These are phyloP conservation scores for Phoma herbarum DNA, from an alignment of 2,329 filamentous ascomycete species.

Conservation along the genomic window DNA sequence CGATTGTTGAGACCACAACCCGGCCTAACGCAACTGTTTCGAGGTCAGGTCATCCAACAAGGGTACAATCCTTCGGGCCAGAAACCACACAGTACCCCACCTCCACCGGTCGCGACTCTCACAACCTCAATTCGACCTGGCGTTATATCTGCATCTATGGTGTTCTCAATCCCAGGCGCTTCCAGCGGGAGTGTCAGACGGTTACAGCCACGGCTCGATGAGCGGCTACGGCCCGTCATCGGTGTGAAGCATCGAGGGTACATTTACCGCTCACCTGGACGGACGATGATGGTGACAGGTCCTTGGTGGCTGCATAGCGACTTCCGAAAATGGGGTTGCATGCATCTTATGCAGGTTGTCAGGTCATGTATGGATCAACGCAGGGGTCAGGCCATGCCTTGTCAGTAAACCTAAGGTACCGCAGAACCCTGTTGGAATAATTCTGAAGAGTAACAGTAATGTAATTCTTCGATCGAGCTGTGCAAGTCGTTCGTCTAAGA, in stretches of 20 bases:
- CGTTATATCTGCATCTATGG: neutral
- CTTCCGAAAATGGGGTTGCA: conserved; percentile 19
- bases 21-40: neutral
- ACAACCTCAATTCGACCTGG: neutral
- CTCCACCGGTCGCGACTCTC: neutral
- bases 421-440: neutral
- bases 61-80: neutral
- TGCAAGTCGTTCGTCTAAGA: neutral
- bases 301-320: conserved; percentile 7
- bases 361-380: conserved; percentile 14
- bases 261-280: conserved; percentile 1
- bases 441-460: neutral
- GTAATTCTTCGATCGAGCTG: neutral
- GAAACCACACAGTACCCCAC: neutral
- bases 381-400: conserved; percentile 8
- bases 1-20: neutral
- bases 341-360: conserved; percentile 16
- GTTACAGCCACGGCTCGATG: conserved; percentile 19
- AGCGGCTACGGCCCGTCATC: conserved; percentile 33
- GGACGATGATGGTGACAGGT: conserved; percentile 8
- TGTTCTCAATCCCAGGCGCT: conserved; percentile 12
- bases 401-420: neutral
- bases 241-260: conserved; percentile 19
- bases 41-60: conserved; percentile 2
- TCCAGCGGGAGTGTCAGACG: conserved; percentile 25